phyloP scores from a whole-genome alignment of 306 rosid genomes.

The Cajanus cajan region DNA sequence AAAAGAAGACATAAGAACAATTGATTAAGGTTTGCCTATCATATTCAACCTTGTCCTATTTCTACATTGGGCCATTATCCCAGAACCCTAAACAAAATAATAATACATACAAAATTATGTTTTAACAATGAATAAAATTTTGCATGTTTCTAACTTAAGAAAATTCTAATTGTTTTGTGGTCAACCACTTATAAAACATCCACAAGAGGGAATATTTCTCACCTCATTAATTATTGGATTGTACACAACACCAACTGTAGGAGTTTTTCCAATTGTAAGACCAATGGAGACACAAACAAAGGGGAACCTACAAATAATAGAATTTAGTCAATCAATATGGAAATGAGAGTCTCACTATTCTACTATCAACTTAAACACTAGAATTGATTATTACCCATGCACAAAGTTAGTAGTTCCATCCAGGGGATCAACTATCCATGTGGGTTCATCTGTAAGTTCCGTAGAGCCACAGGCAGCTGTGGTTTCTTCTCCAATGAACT shows the following conservation, averaged over 20 bases:
- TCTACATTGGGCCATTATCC: neutral
- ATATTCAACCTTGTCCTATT: neutral
- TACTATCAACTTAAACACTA: conserved; percentile 25
- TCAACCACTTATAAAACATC: conserved; percentile 14
- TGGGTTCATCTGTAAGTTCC: conserved; percentile 93
- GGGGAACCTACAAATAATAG: conserved; percentile 65
- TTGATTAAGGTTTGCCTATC: neutral
- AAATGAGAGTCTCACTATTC: conserved; percentile 5
- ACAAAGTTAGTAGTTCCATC: conserved; percentile 99
- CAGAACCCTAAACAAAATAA: neutral
- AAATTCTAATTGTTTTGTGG: neutral
- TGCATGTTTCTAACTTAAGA: neutral
- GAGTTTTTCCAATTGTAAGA: conserved; percentile 81
- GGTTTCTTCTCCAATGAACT: conserved; percentile 98
- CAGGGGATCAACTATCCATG: conserved; percentile 98
- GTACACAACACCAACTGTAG: conserved; percentile 90
- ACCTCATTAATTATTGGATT: conserved; percentile 95
- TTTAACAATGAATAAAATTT: neutral
- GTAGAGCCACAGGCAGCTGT: conserved; percentile 80
- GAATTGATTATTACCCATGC: conserved; percentile 69
- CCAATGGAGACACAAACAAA: conserved; percentile 96
- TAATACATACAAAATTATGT: neutral
- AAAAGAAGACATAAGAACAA: neutral
- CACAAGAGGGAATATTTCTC: conserved; percentile 28
- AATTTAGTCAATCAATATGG: conserved; percentile 9